These are phyloP conservation scores for Dictyostelium brefeldianum DNA, from an alignment of 78 protist species.

Conservation along the genomic window DNA sequence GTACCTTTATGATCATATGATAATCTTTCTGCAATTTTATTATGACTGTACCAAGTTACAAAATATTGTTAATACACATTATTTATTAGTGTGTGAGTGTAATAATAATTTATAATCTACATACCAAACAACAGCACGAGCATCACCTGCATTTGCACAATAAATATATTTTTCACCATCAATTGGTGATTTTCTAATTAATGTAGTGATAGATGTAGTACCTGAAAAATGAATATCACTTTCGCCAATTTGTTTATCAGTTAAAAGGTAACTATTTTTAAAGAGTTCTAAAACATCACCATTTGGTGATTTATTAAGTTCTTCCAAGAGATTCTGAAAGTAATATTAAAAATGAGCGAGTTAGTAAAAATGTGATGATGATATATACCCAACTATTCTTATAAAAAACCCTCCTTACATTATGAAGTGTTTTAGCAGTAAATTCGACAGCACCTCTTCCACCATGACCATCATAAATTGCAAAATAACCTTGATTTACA, in stretches of 20 bases:
- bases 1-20: conserved; percentile 83
- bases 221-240: conserved; percentile 68
- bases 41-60: neutral
- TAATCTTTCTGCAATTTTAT: conserved; percentile 75
- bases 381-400: too few species aligned
- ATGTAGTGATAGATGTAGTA: conserved; percentile 79
- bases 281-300: conserved; percentile 57
- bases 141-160: conserved; percentile 87
- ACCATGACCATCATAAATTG: conserved; percentile 87
- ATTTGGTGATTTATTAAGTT: conserved; percentile 48
- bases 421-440: conserved; percentile 79
- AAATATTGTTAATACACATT: neutral
- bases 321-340: conserved; percentile 44
- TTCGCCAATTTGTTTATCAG: conserved; percentile 76
- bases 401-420: conserved; percentile 39
- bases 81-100: neutral
- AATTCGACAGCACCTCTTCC: conserved; percentile 85
- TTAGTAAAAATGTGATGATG: neutral
- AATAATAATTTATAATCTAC: neutral
- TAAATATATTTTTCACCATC: conserved; percentile 67
- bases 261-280: conserved; percentile 48
- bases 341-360: neutral
- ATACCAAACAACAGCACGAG: conserved; percentile 83
- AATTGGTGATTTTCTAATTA: conserved; percentile 39
- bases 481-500: conserved; percentile 65